Percentiles rank a stretch among this genome's conserved stretches.
Evolutionary conservation across 257 asterid genomes (phyloP).

Genomic region (Jacaranda mimosifolia): DNA sequence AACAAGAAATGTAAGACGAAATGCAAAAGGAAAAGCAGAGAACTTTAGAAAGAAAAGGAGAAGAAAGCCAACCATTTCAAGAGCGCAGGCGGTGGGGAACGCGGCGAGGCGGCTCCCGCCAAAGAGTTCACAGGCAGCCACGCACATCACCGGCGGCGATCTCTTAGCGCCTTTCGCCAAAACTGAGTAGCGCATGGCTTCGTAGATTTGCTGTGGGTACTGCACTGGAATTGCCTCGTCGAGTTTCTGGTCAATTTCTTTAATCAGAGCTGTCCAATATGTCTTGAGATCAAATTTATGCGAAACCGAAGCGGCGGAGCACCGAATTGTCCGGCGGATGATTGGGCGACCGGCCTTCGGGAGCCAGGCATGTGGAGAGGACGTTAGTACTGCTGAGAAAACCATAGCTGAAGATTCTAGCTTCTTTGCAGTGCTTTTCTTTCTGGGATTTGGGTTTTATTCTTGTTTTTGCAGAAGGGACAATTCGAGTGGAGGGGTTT

Average conservation of each 20-base stretch:
- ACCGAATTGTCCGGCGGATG: constrained; percentile 54
- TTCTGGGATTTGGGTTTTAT: background rate
- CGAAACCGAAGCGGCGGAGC: constrained; percentile 51
- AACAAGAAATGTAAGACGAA: background rate
- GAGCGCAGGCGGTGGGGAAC: constrained; percentile 98
- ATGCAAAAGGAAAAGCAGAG: background rate
- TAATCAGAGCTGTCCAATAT: constrained; percentile 80
- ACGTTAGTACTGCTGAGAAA: constrained; percentile 37
- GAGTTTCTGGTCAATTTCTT: constrained; percentile 81
- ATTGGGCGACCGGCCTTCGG: constrained; percentile 46
- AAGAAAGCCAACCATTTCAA: constrained; percentile 74
- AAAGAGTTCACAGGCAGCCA: constrained; percentile 90
- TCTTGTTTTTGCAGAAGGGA: background rate
- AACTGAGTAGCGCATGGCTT: constrained; percentile 96
- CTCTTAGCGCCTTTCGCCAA: constrained; percentile 90
- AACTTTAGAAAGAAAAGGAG: background rate
- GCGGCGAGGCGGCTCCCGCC: constrained; percentile 89
- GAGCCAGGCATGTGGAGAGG: constrained; percentile 39
- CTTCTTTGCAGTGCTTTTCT: background rate
- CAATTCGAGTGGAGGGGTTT: background rate
- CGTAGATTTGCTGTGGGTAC: constrained; percentile 93
- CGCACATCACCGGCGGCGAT: constrained; percentile 96
- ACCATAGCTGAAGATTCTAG: constrained; percentile 32
- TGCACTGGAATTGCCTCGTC: constrained; percentile 82
- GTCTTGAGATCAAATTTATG: constrained; percentile 76